Percentiles rank a stretch among this genome's conserved stretches.
Evolutionary conservation across 2,329 filamentous ascomycete genomes (phyloP).

Genomic region (Coleophoma eucalyptorum): DNA sequence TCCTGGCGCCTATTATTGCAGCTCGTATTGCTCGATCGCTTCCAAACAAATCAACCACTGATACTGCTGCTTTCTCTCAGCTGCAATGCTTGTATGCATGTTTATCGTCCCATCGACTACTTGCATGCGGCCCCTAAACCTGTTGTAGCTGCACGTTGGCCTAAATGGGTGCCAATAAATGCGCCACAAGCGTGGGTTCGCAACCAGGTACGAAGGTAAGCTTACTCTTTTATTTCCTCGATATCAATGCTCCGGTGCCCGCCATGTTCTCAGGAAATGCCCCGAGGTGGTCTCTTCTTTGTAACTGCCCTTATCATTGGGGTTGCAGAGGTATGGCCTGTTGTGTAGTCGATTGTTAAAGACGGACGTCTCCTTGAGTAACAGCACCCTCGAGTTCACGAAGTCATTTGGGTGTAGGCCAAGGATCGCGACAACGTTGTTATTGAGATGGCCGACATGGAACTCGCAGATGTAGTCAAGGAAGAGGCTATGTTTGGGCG

Average conservation of each 20-base stretch:
- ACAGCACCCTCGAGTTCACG: background rate
- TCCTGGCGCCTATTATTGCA: background rate
- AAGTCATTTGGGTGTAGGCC: constrained; percentile 19
- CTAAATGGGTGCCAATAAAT: too few relatives aligned
- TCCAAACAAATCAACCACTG: too few relatives aligned
- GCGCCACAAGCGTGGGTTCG: too few relatives aligned
- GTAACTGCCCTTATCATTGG: too few relatives aligned
- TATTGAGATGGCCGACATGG: background rate
- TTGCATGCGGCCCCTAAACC: too few relatives aligned
- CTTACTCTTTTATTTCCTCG: background rate
- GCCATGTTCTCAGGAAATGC: background rate
- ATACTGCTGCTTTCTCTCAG: too few relatives aligned
- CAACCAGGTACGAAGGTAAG: background rate
- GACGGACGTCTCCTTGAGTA: too few relatives aligned
- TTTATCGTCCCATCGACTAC: too few relatives aligned
- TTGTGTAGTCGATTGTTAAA: background rate
- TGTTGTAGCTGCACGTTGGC: too few relatives aligned
- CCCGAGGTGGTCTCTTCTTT: too few relatives aligned
- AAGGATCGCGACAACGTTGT: background rate
- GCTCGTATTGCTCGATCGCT: too few relatives aligned
- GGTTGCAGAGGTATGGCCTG: background rate
- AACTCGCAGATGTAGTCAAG: background rate
- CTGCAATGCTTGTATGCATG: too few relatives aligned
- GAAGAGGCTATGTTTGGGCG: background rate
- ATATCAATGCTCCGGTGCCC: background rate